Percentiles rank a stretch among this genome's conserved stretches.
Evolutionary conservation across 1,139 yeast genomes (phyloP).

Genomic region (Yamadazyma pseudoaaseri): DNA sequence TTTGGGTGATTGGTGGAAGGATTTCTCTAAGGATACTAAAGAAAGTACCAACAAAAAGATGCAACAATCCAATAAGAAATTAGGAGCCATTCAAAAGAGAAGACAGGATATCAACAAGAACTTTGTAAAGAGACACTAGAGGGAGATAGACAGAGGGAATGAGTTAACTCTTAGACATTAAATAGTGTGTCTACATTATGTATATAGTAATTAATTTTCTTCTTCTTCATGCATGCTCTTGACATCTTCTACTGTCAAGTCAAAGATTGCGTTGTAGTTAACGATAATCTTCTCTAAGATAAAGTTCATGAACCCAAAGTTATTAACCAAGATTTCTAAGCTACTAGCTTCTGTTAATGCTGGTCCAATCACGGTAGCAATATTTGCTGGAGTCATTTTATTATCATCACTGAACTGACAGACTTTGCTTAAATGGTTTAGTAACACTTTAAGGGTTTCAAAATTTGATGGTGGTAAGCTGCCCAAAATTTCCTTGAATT

Average conservation of each 20-base stretch:
- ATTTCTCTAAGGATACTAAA: conserved; percentile 31
- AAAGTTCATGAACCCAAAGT: conserved; percentile 56
- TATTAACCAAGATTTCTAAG: conserved; percentile 47
- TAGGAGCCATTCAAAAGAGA: conserved; percentile 40
- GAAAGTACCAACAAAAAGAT: conserved; percentile 34
- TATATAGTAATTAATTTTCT: too few species aligned
- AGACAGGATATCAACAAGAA: conserved; percentile 31
- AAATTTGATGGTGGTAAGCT: conserved; percentile 65
- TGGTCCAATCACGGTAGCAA: conserved; percentile 75
- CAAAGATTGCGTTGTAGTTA: conserved; percentile 42
- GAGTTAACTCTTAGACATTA: background rate
- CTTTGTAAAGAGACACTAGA: conserved; percentile 42
- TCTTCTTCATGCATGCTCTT: background rate
- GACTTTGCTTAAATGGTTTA: conserved; percentile 66
- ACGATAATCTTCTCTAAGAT: conserved; percentile 50
- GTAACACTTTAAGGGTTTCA: conserved; percentile 62
- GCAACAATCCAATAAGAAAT: conserved; percentile 35
- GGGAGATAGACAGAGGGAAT: too few species aligned
- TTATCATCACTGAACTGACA: conserved; percentile 59
- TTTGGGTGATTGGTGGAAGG: conserved; percentile 39
- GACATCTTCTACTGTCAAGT: conserved; percentile 11
- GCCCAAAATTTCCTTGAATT: conserved; percentile 45
- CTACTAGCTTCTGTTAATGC: conserved; percentile 59
- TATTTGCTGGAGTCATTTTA: conserved; percentile 76
- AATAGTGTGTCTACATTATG: background rate